phyloP scores from a whole-genome alignment of 306 rosid species.

The Phaseolus lunatus region DNA sequence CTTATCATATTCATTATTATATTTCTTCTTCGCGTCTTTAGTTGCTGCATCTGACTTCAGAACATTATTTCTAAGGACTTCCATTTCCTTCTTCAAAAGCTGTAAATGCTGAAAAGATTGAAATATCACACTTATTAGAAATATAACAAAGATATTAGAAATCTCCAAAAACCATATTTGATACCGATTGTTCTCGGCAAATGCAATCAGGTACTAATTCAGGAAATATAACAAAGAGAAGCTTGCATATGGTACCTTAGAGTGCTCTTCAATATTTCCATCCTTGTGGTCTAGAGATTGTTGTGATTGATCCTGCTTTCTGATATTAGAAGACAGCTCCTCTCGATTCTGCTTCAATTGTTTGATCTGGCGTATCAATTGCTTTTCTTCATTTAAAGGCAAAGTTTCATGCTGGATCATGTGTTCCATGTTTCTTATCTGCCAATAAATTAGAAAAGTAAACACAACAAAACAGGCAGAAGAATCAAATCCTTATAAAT shows the following conservation, averaged over 20 bases:
- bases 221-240: conserved; percentile 30
- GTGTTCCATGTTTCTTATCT: conserved; percentile 82
- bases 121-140: conserved; percentile 11
- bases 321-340: conserved; percentile 63
- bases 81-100: conserved; percentile 69
- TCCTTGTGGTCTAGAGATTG: conserved; percentile 63
- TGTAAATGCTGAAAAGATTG: conserved; percentile 48
- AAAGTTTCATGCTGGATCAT: conserved; percentile 80
- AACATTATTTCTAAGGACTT: conserved; percentile 64
- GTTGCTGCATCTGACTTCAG: conserved; percentile 62
- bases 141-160: conserved; percentile 8
- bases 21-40: conserved; percentile 67
- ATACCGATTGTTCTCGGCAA: neutral
- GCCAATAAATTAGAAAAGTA: conserved; percentile 39
- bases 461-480: conserved; percentile 26
- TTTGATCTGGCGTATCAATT: conserved; percentile 76
- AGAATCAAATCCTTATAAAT: conserved; percentile 32
- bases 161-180: conserved; percentile 8
- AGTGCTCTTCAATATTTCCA: conserved; percentile 62
- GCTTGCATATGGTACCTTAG: conserved; percentile 54
- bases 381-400: conserved; percentile 83
- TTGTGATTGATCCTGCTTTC: conserved; percentile 68
- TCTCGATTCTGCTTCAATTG: conserved; percentile 77
- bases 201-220: conserved; percentile 4
- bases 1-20: conserved; percentile 52